A percentile compares a stretch with the other conserved stretches of the same genome.
Conservation (phyloP, 2,329 filamentous ascomycete genomes). For the Aulographum hederae region DNA sequence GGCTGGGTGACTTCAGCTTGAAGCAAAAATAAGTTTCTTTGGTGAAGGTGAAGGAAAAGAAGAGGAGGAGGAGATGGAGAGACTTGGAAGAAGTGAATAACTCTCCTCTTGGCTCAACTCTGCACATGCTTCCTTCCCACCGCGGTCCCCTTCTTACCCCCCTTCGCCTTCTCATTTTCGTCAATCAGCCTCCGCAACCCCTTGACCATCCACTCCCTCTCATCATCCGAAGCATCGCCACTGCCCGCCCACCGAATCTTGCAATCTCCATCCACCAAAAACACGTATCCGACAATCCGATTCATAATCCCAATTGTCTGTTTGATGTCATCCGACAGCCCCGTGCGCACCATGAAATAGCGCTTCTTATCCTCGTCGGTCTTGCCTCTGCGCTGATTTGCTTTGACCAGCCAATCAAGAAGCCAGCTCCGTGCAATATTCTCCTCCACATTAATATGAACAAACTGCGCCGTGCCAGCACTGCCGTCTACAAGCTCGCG, state of each 20-base stretch:
- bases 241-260: slow-evolving; percentile 91
- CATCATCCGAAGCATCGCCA: slow-evolving; percentile 44
- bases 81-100: too few relatives aligned
- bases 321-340: slow-evolving; percentile 35
- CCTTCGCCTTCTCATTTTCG: too few relatives aligned
- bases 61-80: too few relatives aligned
- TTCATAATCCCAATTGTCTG: slow-evolving; percentile 57
- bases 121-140: slow-evolving; percentile 22
- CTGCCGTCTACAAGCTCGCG: slow-evolving; percentile 17
- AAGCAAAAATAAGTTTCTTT: too few relatives aligned
- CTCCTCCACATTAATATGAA: slow-evolving; percentile 81
- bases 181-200: slow-evolving; percentile 44
- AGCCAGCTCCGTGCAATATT: slow-evolving; percentile 47
- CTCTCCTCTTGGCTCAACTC: too few relatives aligned
- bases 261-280: slow-evolving; percentile 72
- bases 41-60: too few relatives aligned
- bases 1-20: too few relatives aligned
- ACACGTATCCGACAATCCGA: slow-evolving; percentile 83
- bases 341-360: slow-evolving; percentile 42
- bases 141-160: slow-evolving; percentile 13
- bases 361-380: slow-evolving; percentile 32
- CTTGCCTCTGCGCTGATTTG: slow-evolving; percentile 27
- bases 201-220: slow-evolving; percentile 48
- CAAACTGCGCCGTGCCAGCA: slow-evolving; percentile 44
- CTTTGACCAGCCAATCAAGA: slow-evolving; percentile 32